phyloP scores from a whole-genome alignment of 2,329 filamentous ascomycete species.

The Fusarium austroafricanum region DNA sequence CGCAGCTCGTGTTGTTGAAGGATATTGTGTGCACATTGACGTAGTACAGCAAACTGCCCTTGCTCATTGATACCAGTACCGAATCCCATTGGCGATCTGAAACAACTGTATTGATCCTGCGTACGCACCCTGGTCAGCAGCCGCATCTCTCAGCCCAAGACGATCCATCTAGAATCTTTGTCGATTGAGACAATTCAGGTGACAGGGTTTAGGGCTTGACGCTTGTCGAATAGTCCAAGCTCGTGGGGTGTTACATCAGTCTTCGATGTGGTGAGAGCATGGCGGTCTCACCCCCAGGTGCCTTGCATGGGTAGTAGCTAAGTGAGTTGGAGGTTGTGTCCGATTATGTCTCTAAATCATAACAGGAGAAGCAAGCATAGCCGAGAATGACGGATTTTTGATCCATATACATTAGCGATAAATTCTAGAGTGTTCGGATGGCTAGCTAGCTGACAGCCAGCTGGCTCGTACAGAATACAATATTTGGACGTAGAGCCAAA shows the following conservation, averaged over 20 bases:
- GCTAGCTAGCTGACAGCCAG: conserved; percentile 18
- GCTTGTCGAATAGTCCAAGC: conserved; percentile 12
- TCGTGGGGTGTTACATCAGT: conserved; percentile 27
- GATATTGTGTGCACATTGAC: conserved; percentile 20
- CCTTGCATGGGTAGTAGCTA: conserved; percentile 26
- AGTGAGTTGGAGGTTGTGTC: conserved; percentile 19
- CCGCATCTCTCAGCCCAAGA: conserved; percentile 23
- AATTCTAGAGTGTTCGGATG: conserved; percentile 18
- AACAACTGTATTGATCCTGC: conserved; percentile 32
- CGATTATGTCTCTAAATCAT: conserved; percentile 23
- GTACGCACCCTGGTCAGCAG: conserved; percentile 17
- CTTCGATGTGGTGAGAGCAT: conserved; percentile 35
- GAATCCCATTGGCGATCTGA: conserved; percentile 36
- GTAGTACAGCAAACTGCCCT: conserved; percentile 28
- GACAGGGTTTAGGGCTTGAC: conserved; percentile 13
- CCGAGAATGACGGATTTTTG: conserved; percentile 38
- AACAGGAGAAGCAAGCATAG: conserved; percentile 42
- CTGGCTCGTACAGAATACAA: conserved; percentile 34
- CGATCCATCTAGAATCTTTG: conserved; percentile 15
- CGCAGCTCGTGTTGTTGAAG: conserved; percentile 34
- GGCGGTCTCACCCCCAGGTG: conserved; percentile 39
- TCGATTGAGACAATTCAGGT: conserved; percentile 18
- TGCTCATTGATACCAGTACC: conserved; percentile 20
- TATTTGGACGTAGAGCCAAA: conserved; percentile 29
- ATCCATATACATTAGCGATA: conserved; percentile 30